These are phyloP conservation scores for Calonectria pauciramosa DNA, from an alignment of 2,329 filamentous ascomycete genomes.

Conservation along the genomic window DNA sequence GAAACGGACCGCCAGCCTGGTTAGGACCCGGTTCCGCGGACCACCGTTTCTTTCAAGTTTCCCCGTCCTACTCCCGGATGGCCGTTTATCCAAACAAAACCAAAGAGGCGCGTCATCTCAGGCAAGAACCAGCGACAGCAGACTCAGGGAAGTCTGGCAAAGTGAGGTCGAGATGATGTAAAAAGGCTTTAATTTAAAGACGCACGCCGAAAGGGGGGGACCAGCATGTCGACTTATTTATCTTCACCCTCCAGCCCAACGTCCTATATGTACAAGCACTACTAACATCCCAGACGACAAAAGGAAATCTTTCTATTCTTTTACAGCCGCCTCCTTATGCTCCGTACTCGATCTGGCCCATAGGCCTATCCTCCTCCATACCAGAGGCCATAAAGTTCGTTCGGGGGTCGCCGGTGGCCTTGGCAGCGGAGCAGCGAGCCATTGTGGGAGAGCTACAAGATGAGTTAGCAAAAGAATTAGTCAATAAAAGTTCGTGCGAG, in stretches of 20 bases:
- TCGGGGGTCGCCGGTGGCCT: slow-evolving; percentile 83
- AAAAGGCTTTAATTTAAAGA: slow-evolving; percentile 30
- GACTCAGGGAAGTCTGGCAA: neutral
- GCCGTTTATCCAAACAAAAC: slow-evolving; percentile 8
- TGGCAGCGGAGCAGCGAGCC: slow-evolving; percentile 96
- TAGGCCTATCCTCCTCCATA: slow-evolving; percentile 72
- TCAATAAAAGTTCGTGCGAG: slow-evolving; percentile 34
- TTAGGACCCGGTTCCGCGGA: slow-evolving; percentile 34
- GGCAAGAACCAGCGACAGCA: slow-evolving; percentile 26
- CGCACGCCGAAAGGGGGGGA: slow-evolving; percentile 39
- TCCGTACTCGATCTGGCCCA: slow-evolving; percentile 73
- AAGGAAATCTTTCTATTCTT: slow-evolving; percentile 53
- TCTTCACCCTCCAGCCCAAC: slow-evolving; percentile 46
- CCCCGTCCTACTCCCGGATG: neutral
- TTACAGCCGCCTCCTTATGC: slow-evolving; percentile 57
- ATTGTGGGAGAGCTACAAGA: slow-evolving; percentile 90
- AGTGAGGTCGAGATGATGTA: slow-evolving; percentile 18
- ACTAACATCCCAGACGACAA: slow-evolving; percentile 46
- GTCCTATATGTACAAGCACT: slow-evolving; percentile 58
- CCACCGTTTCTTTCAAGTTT: slow-evolving; percentile 6
- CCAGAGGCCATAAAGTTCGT: slow-evolving; percentile 86
- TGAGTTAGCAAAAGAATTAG: slow-evolving; percentile 39
- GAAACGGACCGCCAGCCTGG: slow-evolving; percentile 35
- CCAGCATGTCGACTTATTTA: slow-evolving; percentile 49
- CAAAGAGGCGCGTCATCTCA: slow-evolving; percentile 29